Conservation (phyloP, 2,329 filamentous ascomycete species). For the Bipolaris oryzae region DNA sequence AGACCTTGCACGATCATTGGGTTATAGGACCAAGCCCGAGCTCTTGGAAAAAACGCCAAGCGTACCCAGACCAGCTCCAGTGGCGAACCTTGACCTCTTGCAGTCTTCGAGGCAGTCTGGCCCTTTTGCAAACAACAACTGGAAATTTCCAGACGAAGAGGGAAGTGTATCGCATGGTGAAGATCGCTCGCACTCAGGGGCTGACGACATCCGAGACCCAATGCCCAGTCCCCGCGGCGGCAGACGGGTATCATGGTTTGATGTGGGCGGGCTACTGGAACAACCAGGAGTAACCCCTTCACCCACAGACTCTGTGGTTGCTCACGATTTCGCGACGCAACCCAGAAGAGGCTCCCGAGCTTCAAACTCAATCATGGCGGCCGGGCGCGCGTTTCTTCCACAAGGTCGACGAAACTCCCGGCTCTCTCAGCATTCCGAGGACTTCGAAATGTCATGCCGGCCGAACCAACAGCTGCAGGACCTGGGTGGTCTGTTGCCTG, state of each 20-base stretch:
- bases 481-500: conserved; percentile 31
- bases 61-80: conserved; percentile 49
- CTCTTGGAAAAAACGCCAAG: conserved; percentile 53
- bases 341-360: conserved; percentile 41
- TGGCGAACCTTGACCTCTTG: conserved; percentile 37
- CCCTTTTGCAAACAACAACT: conserved; percentile 39
- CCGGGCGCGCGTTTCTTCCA: conserved; percentile 32
- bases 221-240: conserved; percentile 45
- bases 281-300: conserved; percentile 43
- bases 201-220: conserved; percentile 38
- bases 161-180: conserved; percentile 24
- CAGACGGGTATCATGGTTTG: conserved; percentile 78
- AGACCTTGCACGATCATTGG: conserved; percentile 81
- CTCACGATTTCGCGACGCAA: conserved; percentile 52
- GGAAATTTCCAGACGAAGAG: conserved; percentile 42
- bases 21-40: conserved; percentile 67
- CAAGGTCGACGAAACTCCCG: conserved; percentile 40
- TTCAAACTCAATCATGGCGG: conserved; percentile 32
- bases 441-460: conserved; percentile 36
- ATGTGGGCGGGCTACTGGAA: conserved; percentile 78
- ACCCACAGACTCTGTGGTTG: conserved; percentile 45
- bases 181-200: conserved; percentile 31
- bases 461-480: conserved; percentile 35
- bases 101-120: conserved; percentile 26
- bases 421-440: conserved; percentile 44